These are phyloP conservation scores for Mimosa pudica DNA, from an alignment of 306 rosid species.

Conservation along the genomic window DNA sequence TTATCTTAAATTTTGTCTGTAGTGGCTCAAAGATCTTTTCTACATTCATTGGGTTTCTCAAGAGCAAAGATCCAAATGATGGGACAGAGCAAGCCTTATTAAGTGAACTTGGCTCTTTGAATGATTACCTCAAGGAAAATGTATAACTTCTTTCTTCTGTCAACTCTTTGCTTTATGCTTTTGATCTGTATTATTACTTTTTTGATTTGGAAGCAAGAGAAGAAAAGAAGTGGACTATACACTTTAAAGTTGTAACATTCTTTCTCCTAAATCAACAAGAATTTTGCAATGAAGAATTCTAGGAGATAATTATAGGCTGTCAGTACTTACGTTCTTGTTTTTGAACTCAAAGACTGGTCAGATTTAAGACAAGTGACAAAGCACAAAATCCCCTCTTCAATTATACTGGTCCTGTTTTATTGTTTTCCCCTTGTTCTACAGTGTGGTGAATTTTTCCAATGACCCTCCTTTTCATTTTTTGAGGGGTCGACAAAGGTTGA, in stretches of 20 bases:
- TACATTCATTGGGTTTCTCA: constrained; percentile 86
- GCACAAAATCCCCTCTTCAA: constrained; percentile 5
- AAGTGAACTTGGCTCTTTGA: constrained; percentile 72
- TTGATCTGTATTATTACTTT: constrained; percentile 6
- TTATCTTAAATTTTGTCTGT: constrained; percentile 34
- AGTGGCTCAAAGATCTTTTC: constrained; percentile 94
- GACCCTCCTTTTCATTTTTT: background rate
- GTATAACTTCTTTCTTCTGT: constrained; percentile 49
- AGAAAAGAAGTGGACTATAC: background rate
- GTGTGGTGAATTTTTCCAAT: background rate
- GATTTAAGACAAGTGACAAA: constrained; percentile 21
- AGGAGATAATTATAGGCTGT: background rate
- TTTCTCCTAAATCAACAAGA: background rate
- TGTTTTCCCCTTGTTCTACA: background rate
- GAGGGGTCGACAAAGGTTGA: background rate
- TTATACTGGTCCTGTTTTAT: constrained; percentile 1
- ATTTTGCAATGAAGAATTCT: background rate
- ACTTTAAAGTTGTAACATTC: background rate
- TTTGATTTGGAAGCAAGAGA: constrained; percentile 5
- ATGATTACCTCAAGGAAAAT: constrained; percentile 78
- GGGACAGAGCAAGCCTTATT: constrained; percentile 85
- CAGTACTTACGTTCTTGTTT: background rate
- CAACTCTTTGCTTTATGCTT: constrained; percentile 14
- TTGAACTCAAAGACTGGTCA: background rate
- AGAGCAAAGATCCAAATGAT: constrained; percentile 88